phyloP scores from a whole-genome alignment of 352 stramenopile species.

The Phytophthora megakarya region DNA sequence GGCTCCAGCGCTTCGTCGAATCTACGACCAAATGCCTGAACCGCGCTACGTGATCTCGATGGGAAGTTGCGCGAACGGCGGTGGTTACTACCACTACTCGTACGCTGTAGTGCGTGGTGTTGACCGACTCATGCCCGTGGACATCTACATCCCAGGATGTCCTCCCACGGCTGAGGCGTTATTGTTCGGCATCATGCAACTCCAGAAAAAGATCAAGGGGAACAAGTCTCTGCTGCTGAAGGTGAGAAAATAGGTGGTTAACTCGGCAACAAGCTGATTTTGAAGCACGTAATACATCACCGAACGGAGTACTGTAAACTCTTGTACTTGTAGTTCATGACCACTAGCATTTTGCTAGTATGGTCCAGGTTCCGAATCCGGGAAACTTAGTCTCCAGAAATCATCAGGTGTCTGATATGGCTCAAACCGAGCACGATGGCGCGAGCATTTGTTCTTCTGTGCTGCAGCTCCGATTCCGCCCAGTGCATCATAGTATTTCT shows the following conservation, averaged over 20 bases:
- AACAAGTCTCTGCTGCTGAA: slow-evolving; percentile 97
- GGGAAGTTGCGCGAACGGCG: slow-evolving; percentile 97
- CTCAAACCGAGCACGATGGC: slow-evolving; percentile 73
- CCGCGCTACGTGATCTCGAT: slow-evolving; percentile 98
- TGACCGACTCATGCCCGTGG: slow-evolving; percentile 97
- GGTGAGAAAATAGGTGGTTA: slow-evolving; percentile 98
- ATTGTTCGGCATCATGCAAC: slow-evolving; percentile 97
- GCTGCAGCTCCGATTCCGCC: slow-evolving; percentile 46
- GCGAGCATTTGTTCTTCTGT: slow-evolving; percentile 69
- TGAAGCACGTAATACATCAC: too few relatives aligned
- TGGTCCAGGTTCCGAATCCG: slow-evolving; percentile 49
- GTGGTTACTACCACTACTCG: slow-evolving; percentile 92
- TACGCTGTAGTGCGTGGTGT: slow-evolving; percentile 97
- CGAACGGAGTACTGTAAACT: too few relatives aligned
- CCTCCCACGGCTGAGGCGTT: slow-evolving; percentile 98
- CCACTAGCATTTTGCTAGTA: too few relatives aligned
- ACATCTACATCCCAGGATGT: slow-evolving; percentile 99
- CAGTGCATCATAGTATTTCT: slow-evolving; percentile 81
- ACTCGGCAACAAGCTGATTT: too few relatives aligned
- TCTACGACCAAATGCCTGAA: slow-evolving; percentile 99
- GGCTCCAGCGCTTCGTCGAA: slow-evolving; percentile 93
- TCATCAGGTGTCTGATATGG: slow-evolving; percentile 84
- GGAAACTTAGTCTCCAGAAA: slow-evolving; percentile 86
- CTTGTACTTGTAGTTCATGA: too few relatives aligned
- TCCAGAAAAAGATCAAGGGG: slow-evolving; percentile 99